Conservation (phyloP, 2,329 filamentous ascomycete genomes). For the Venturia oleaginea region DNA sequence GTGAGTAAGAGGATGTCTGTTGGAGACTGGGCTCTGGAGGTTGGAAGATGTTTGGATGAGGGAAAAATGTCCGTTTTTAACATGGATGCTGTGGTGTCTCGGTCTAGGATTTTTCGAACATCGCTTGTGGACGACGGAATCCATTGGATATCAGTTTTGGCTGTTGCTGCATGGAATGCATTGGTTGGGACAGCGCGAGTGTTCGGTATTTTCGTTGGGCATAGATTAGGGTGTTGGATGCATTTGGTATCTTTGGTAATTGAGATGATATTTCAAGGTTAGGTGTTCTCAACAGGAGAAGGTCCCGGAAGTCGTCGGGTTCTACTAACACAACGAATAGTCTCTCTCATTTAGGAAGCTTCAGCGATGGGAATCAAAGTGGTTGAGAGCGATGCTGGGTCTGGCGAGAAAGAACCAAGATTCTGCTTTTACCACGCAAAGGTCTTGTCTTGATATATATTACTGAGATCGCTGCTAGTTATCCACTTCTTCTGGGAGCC, state of each 20-base stretch:
- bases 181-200: neutral
- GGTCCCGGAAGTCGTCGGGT: no score
- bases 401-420: no score
- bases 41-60: neutral
- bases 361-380: no score
- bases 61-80: neutral
- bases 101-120: neutral
- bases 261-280: no score
- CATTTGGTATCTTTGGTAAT: neutral
- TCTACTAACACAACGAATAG: no score
- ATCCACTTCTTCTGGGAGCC: no score
- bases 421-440: no score
- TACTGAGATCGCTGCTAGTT: no score
- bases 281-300: neutral
- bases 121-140: neutral
- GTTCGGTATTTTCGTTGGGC: neutral
- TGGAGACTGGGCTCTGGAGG: no score
- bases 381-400: no score
- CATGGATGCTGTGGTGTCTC: neutral
- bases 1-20: neutral
- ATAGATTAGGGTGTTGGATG: neutral
- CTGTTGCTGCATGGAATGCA: neutral
- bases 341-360: no score
- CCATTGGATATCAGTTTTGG: neutral
- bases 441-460: no score